Conservation (phyloP, 306 rosid species). For the Quillaja saponaria region DNA sequence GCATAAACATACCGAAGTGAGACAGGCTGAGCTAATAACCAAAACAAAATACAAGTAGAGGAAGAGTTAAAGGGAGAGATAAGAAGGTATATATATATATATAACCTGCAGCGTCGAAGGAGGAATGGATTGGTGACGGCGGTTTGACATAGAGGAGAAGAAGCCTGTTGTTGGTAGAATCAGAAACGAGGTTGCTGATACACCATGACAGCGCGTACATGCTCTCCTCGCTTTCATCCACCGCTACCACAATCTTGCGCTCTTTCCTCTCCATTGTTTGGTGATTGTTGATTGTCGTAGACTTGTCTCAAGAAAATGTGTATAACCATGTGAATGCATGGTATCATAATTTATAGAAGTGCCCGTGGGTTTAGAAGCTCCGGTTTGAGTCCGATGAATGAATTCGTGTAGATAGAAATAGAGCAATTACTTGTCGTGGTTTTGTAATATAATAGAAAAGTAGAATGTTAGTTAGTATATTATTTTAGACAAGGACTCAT, state of each 20-base stretch:
- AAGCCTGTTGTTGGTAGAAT: constrained; percentile 42
- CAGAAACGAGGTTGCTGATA: constrained; percentile 52
- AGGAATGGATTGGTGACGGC: constrained; percentile 53
- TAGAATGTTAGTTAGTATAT: too few relatives aligned
- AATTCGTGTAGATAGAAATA: too few relatives aligned
- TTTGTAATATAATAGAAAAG: too few relatives aligned
- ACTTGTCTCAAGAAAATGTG: too few relatives aligned
- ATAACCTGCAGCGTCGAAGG: constrained; percentile 77
- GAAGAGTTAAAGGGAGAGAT: background rate
- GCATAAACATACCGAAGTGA: constrained; percentile 1
- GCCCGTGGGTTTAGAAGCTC: too few relatives aligned
- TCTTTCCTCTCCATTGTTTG: constrained; percentile 43
- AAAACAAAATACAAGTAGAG: background rate
- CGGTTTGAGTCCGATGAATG: too few relatives aligned
- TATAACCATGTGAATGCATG: too few relatives aligned
- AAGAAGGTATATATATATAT: constrained; percentile 4
- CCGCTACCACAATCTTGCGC: constrained; percentile 64
- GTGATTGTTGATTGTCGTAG: too few relatives aligned
- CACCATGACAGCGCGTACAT: constrained; percentile 81
- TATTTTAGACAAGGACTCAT: too few relatives aligned
- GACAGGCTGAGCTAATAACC: background rate
- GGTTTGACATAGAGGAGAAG: constrained; percentile 79
- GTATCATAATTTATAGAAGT: too few relatives aligned
- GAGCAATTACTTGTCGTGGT: too few relatives aligned
- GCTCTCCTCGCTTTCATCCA: constrained; percentile 85